Conservation (phyloP, 2,329 filamentous ascomycete species). For the Penicillium sp. region DNA sequence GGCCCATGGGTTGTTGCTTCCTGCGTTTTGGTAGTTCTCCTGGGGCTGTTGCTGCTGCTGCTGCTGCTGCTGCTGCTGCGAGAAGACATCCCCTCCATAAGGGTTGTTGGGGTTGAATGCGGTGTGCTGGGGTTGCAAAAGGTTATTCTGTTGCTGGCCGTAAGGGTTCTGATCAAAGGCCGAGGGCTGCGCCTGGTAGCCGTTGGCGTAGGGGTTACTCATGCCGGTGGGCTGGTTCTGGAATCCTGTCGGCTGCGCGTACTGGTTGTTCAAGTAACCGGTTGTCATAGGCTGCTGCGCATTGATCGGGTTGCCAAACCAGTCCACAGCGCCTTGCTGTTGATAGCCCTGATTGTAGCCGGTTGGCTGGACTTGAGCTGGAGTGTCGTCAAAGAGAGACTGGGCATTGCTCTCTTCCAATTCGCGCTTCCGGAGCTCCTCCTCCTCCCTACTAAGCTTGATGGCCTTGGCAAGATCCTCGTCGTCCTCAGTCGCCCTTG, state of each 20-base stretch:
- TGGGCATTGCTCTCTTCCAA: conserved; percentile 81
- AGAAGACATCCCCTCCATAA: conserved; percentile 50
- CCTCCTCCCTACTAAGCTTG: conserved; percentile 92
- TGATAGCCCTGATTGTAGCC: conserved; percentile 97
- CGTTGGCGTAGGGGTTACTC: conserved; percentile 67
- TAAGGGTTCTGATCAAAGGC: conserved; percentile 62
- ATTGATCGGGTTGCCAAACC: conserved; percentile 92
- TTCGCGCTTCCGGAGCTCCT: conserved; percentile 74
- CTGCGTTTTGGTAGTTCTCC: conserved; percentile 66
- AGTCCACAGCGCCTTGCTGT: conserved; percentile 93
- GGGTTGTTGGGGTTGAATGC: conserved; percentile 58
- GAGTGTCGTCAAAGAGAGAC: conserved; percentile 81
- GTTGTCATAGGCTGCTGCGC: conserved; percentile 68
- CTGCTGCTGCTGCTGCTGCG: conserved; percentile 42
- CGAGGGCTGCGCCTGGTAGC: conserved; percentile 65
- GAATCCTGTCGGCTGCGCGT: conserved; percentile 76
- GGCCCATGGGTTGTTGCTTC: conserved; percentile 94
- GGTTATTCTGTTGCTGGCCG: conserved; percentile 40
- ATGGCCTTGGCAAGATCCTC: conserved; percentile 94
- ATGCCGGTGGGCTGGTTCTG: conserved; percentile 60
- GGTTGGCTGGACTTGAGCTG: conserved; percentile 72
- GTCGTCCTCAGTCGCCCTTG: conserved; percentile 68
- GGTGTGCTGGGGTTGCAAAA: conserved; percentile 55
- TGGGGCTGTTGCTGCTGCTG: conserved; percentile 50
- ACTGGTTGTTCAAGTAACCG: conserved; percentile 65